Base-by-base conservation (phyloP, 2,329 filamentous ascomycete genomes). In the Mycosphaerella sp. region DNA sequence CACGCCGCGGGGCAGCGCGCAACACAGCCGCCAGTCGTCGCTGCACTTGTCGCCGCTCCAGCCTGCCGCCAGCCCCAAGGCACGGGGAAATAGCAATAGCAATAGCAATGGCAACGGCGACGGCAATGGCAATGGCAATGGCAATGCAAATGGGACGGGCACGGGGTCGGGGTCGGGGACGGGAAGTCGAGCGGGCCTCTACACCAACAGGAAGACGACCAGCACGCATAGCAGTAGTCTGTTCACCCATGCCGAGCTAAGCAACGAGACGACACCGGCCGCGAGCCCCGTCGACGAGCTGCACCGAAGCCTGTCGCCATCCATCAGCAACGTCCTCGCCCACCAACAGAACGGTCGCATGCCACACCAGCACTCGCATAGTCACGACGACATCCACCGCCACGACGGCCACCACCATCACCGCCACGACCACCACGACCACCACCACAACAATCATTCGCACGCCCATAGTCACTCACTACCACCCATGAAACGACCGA, bases 401-500 rank as follows among this genome's bases (percentile, higher is more conserved):
- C 45, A 53, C n/a, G n/a, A n/a, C n/a, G n/a, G n/a, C 41, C 9
- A 37, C 28, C 44, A 54, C 35, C 40, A 41, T 17, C 18, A 61
- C 32, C 53, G 57, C 16, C 46, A 53, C 44, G 21, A 49, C 25
- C 52, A 51, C 41, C 18, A 21, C 13, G 47, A 57, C 46, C 12
- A 39, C 25, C 49, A 43, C 48, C 61, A 30, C 56, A 61, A 39
- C 59, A 58, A 25, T 59, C 56, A 50, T 42, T 47, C 55, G 46
- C 68, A 70, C 53, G 58, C 58, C 14, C 45, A 30, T 36, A 10
- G 2, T 9, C 54, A 57, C 46, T 25, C 53, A 41, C 49, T 60
- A 30, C 56, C 62, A 39, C 57, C 63, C 41, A 66, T 65, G 62
- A 66, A 64, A 58, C 30, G 45, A 25, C 45, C 36, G 28, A 65